These are phyloP conservation scores for Vanderwaltozyma polyspora DNA, from an alignment of 805 yeast species.

Conservation along the genomic window DNA sequence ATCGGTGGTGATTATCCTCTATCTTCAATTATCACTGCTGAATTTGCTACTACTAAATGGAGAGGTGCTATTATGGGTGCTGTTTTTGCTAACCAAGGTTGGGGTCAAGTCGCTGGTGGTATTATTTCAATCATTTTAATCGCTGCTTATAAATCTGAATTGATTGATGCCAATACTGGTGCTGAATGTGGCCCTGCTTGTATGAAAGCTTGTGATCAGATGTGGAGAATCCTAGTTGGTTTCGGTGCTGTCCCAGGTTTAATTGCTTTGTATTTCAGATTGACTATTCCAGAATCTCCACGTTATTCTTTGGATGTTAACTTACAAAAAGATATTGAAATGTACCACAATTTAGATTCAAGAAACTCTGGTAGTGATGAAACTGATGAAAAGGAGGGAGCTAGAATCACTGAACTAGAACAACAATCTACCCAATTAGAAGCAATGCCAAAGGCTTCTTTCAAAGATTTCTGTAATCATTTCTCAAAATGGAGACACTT, in stretches of 20 bases:
- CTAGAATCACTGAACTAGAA: not conserved
- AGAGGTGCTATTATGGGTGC: slow-evolving; percentile 98
- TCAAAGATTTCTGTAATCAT: slow-evolving; percentile 57
- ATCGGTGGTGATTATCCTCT: slow-evolving; percentile 96
- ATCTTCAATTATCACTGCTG: slow-evolving; percentile 86
- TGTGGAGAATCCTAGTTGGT: slow-evolving; percentile 90
- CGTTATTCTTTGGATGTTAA: slow-evolving; percentile 75
- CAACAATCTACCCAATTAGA: not conserved
- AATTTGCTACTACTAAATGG: slow-evolving; percentile 89
- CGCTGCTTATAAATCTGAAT: slow-evolving; percentile 59
- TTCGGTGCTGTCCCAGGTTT: slow-evolving; percentile 85
- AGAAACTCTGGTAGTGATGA: not conserved
- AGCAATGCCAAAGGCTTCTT: slow-evolving; percentile 71
- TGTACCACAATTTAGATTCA: not conserved
- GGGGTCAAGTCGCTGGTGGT: slow-evolving; percentile 89
- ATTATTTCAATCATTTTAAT: slow-evolving; percentile 67
- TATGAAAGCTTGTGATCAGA: slow-evolving; percentile 73
- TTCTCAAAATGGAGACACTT: slow-evolving; percentile 81
- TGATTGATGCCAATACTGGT: slow-evolving; percentile 42
- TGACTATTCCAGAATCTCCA: slow-evolving; percentile 92
- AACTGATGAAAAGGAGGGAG: not conserved
- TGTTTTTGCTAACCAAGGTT: slow-evolving; percentile 92
- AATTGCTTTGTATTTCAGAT: slow-evolving; percentile 78
- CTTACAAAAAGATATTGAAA: slow-evolving; percentile 29
- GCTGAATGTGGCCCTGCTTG: slow-evolving; percentile 56